A percentile compares a stretch with the other conserved stretches of the same genome.
Evolutionary conservation across 108 stramenopile species (phyloP).

Genomic region (Discostella stelligeroides): DNA sequence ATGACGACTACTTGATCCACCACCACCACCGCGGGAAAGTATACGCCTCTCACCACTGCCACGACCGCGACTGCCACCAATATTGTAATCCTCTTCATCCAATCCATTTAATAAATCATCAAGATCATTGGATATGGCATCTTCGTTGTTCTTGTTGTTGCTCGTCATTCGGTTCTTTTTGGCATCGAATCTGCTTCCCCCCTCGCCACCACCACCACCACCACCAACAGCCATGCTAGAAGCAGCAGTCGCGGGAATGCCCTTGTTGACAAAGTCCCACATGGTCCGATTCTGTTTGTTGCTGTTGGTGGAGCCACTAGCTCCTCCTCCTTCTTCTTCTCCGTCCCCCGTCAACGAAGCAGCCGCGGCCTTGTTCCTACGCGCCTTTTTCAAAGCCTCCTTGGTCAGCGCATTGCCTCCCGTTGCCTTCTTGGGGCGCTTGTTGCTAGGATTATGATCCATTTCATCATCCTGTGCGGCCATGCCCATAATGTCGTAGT

Average conservation of each 20-base stretch:
- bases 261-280: conserved; percentile 82
- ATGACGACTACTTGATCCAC: neutral
- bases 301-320: neutral
- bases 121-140: conserved; percentile 14
- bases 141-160: neutral
- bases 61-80: neutral
- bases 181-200: conserved; percentile 1
- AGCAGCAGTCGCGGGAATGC: conserved; percentile 31
- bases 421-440: conserved; percentile 27
- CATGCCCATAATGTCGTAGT: conserved; percentile 80
- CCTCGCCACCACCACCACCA: neutral
- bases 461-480: conserved; percentile 48
- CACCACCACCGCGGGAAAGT: neutral
- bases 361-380: conserved; percentile 51
- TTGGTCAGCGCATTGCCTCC: conserved; percentile 63
- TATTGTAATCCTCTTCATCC: conserved; percentile 35
- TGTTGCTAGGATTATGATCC: neutral
- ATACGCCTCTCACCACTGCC: neutral
- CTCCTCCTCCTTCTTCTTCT: too few species aligned
- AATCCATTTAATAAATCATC: conserved; percentile 64
- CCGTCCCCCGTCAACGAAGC: conserved; percentile 19
- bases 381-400: conserved; percentile 69
- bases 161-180: neutral
- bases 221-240: neutral
- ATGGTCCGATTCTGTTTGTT: conserved; percentile 53